Base-by-base conservation (phyloP, 305 asterid species). In the Fraxinus angustifolia region DNA sequence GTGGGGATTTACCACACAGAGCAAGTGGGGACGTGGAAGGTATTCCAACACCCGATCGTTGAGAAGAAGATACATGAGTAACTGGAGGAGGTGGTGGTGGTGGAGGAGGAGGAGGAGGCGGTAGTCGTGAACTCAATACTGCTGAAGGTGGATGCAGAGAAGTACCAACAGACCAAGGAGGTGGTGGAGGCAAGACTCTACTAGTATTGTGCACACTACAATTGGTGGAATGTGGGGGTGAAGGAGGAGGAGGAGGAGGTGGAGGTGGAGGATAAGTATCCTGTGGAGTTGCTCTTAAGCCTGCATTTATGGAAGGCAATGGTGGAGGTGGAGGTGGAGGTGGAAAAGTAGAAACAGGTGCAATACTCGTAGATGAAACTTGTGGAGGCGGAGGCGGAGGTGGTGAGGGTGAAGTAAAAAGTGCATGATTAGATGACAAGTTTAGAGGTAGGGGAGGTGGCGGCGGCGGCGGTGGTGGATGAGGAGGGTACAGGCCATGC, bases 181-280 rank as follows among this genome's bases (percentile, higher is more conserved):
- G 87, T 73, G 90, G 89, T 38, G 87, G 78, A 21, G 84, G 89
- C 73, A 82, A 81, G 72, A 79, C 85, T 67, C 84, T 84, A 70
- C 79, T 82, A 77, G 62, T 70, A 82, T 82, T 65, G 74, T 84
- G 89, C 79, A 40, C 76, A 40, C 31, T 76, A 34, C 83, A 73
- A 73, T 84, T 76, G 73, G 70, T n/a, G 23, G 82, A 84, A 45
- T 83, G 84, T 71, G 48, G 11, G 12, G 50, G 35, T 30, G 67
- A 3, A 35, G 82, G 73, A 8, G 30, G 67, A 28, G 73, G 87
- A 77, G 26, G 26, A 0, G 26, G 26, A 23, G 26, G 26, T 23
- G 26, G 26, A 23, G 26, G 26, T 23, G 26, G 26, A 23, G 26
- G 56, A 77, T 81, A 80, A 68, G 31, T 82, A 75, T 31, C 82